Evolutionary conservation across 208 protist species (phyloP), one percentile per base, ranked within the genome.

Genomic region (Leishmania mexicana): DNA sequence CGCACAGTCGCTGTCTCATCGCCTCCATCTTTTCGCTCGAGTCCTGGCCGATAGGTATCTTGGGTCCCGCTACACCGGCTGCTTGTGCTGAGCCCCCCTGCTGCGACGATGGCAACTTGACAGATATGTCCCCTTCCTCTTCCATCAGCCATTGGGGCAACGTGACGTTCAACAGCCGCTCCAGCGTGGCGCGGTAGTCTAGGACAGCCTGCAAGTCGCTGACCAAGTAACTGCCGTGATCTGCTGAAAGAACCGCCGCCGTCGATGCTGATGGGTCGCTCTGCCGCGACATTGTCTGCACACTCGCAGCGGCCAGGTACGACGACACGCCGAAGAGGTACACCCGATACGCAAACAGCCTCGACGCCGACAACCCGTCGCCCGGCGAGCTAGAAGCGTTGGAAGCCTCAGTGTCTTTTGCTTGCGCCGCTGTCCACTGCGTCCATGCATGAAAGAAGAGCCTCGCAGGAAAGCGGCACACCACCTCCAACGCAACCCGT

Each of bases 401-500:
- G 51, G 51, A 17, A 15, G 60, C 42, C n/a, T 28, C 4, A 28
- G 28, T 10, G n/a, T 31, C 1, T n/a, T 24, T n/a, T n/a, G 53
- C 42, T 35, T 24, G 15, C 0, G 45, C 24, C 35, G 19, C 0
- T 35, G 64, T 49, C 83, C 83, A 86, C 45, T n/a, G 51, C 47
- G 76, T 31, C 83, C 78, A 86, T 21, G 82, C 77, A 38, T 58
- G 21, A 51, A 92, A 89, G 42, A 91, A 84, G 3, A 71, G 47
- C 0, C 17, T 8, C 6, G 85, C 53, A 0, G 87, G 85, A 47
- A 89, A 92, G 47, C 81, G 83, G 74, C 83, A 87, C 15, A 92
- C 49, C 57, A 90, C 87, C 58, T 91, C 88, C 31, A 94, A 76
- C 60, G 88, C 40, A 1, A 94, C 81, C 3, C 85, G 83, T 47